phyloP scores from a whole-genome alignment of 352 stramenopile species.

The Phytopythium helicoides region DNA sequence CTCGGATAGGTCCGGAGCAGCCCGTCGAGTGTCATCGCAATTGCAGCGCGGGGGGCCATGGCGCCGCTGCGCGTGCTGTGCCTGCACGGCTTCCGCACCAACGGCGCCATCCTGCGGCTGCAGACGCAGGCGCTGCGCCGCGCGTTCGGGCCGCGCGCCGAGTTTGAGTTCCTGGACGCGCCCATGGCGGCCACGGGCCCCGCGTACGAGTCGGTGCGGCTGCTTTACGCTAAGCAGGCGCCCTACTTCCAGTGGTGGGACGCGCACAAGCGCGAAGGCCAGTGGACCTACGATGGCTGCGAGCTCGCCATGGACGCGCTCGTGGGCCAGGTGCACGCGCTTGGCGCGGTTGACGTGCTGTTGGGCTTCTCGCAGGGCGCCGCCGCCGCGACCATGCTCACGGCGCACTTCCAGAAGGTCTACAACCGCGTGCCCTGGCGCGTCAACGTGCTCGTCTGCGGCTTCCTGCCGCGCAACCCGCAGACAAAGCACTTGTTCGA shows the following conservation, averaged over 20 bases:
- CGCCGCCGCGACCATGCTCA: constrained; percentile 55
- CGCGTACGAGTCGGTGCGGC: constrained; percentile 55
- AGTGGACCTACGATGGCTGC: constrained; percentile 58
- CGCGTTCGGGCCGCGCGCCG: constrained; percentile 46
- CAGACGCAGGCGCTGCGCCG: constrained; percentile 59
- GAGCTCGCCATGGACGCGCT: constrained; percentile 65
- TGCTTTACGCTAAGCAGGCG: constrained; percentile 47
- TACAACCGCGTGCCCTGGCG: constrained; percentile 53
- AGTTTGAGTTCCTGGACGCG: constrained; percentile 68
- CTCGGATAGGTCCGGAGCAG: too few species aligned
- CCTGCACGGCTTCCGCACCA: constrained; percentile 80
- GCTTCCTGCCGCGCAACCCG: constrained; percentile 46
- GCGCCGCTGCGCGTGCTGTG: constrained; percentile 66
- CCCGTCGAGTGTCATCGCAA: too few species aligned
- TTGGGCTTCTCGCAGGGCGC: constrained; percentile 78
- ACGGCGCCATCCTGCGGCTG: constrained; percentile 48
- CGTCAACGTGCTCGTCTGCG: constrained; percentile 56
- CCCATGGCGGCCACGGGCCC: constrained; percentile 56
- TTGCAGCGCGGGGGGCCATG: too few species aligned
- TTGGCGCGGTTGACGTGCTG: constrained; percentile 57
- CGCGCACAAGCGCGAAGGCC: constrained; percentile 18
- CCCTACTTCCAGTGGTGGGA: constrained; percentile 85
- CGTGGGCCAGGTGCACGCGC: constrained; percentile 37
- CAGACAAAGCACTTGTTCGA: constrained; percentile 58
- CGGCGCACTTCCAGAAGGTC: constrained; percentile 46